A percentile compares a stretch with the other conserved stretches of the same genome.
Evolutionary conservation across 192 early-diverging fungal genomes (phyloP).

Genomic region (Mortierella antarctica): DNA sequence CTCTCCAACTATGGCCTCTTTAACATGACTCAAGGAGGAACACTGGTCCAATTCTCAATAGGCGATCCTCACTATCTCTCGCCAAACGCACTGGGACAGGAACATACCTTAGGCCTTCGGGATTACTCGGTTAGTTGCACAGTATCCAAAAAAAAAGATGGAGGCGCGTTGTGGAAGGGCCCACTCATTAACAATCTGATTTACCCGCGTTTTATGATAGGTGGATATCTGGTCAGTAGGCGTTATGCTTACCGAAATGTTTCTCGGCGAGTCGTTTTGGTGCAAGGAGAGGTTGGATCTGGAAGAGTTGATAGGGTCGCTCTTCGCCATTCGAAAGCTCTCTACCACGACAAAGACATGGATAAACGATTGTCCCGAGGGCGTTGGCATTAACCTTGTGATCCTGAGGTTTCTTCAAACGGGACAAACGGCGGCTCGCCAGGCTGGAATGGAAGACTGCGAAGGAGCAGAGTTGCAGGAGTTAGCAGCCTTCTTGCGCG

Average conservation of each 20-base stretch:
- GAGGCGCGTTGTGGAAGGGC: background rate
- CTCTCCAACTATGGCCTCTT: slow-evolving; percentile 67
- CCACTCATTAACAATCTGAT: background rate
- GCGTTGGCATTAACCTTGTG: slow-evolving; percentile 55
- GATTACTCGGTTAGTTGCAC: slow-evolving; percentile 20
- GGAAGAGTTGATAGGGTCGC: slow-evolving; percentile 58
- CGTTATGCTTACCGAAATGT: slow-evolving; percentile 64
- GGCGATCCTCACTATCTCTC: slow-evolving; percentile 62
- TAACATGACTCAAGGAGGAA: slow-evolving; percentile 67
- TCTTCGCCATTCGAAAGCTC: slow-evolving; percentile 48
- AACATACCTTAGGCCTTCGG: slow-evolving; percentile 11
- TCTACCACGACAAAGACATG: slow-evolving; percentile 34
- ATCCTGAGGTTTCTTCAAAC: slow-evolving; percentile 59
- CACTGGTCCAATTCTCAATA: slow-evolving; percentile 70
- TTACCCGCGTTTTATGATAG: slow-evolving; percentile 14
- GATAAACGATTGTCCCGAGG: slow-evolving; percentile 42
- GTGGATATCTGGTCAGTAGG: slow-evolving; percentile 69
- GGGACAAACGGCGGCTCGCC: background rate
- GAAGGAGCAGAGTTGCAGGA: background rate
- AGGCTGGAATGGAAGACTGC: slow-evolving; percentile 14
- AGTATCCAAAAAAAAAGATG: background rate
- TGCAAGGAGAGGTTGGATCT: slow-evolving; percentile 56
- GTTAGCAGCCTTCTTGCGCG: slow-evolving; percentile 16
- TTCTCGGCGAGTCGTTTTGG: slow-evolving; percentile 65
- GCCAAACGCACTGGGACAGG: slow-evolving; percentile 31